These are phyloP conservation scores for Mycosphaerella sp. DNA, from an alignment of 2,329 filamentous ascomycete species.

Conservation along the genomic window DNA sequence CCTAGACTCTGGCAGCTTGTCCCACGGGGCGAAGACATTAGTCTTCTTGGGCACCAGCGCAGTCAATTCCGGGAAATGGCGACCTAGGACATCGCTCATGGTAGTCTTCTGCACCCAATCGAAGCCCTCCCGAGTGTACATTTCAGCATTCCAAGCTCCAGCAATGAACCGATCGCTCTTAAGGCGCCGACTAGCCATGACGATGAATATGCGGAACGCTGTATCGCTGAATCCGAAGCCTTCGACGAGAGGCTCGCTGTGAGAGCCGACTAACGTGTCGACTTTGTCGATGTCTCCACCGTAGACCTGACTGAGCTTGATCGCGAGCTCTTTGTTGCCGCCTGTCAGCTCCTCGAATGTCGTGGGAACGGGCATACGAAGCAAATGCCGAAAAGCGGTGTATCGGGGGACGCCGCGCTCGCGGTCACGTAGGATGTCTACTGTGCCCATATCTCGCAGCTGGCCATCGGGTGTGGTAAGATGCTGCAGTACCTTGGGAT, in stretches of 20 bases:
- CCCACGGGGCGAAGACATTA: neutral
- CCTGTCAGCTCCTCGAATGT: conserved; percentile 41
- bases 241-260: conserved; percentile 40
- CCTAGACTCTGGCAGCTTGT: neutral
- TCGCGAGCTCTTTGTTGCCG: conserved; percentile 35
- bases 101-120: conserved; percentile 40
- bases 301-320: conserved; percentile 38
- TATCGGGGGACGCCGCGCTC: conserved; percentile 46
- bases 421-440: conserved; percentile 45
- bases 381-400: conserved; percentile 42
- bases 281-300: conserved; percentile 40
- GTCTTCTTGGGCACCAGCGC: neutral
- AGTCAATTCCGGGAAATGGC: conserved; percentile 42
- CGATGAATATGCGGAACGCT: conserved; percentile 43
- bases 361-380: conserved; percentile 36
- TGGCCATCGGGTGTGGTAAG: conserved; percentile 40
- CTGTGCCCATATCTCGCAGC: conserved; percentile 41
- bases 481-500: conserved; percentile 39
- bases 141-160: conserved; percentile 37
- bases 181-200: conserved; percentile 41
- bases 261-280: conserved; percentile 41
- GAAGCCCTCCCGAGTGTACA: conserved; percentile 40
- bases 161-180: conserved; percentile 46
- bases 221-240: conserved; percentile 47
- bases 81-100: conserved; percentile 41